Evolutionary conservation across 1,139 yeast genomes (phyloP), one percentile per base, ranked within the genome.

Genomic region (Kurtzmaniella quercitrusa): DNA sequence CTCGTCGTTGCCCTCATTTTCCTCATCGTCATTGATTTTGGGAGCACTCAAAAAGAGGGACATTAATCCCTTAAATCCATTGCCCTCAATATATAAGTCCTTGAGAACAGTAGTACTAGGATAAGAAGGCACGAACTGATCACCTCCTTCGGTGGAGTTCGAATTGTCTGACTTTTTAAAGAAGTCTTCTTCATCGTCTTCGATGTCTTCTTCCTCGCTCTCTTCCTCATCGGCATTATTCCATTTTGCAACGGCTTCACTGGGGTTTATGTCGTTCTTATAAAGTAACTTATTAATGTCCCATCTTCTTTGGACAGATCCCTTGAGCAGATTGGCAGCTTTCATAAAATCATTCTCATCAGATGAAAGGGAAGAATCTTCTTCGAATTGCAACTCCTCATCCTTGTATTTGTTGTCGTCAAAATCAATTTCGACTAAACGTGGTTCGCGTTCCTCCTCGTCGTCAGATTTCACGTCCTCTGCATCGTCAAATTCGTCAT

Each of bases 211-310:
- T 12, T 63, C 68, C 17, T 68, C 73, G 5, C 66, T 78, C 17
- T 68, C 78, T 3, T 68, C 76, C 3, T 65, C 70, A 1, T 54
- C 67, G 33, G 67, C 71, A 9, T 68, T 73, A 50, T 61, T 80
- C 96, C 97, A 91, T 60, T 93, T 78, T 39, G 68, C 71, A 39
- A 91, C 68, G 21, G 80, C 96, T 43, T 87, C 95, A 0, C 68
- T 68, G 0, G 97, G 93, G 7, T 82, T 78, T 36, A 88, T 68
- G 51, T 86, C 85, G 43, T 82, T 80, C 78, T 85, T 73, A 59
- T 93, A 93, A 9, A 93, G 67, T 44, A 93, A 67, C 57, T 86
- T 88, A 54, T 85, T 82, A 47, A 93, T 79, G 59, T 93, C 87
- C 91, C 95, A 87, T 47, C 70, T 66, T 71, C 79, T 61, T 49